Base-by-base conservation (phyloP, 179 eudicot species). In the Camellia oleifera region DNA sequence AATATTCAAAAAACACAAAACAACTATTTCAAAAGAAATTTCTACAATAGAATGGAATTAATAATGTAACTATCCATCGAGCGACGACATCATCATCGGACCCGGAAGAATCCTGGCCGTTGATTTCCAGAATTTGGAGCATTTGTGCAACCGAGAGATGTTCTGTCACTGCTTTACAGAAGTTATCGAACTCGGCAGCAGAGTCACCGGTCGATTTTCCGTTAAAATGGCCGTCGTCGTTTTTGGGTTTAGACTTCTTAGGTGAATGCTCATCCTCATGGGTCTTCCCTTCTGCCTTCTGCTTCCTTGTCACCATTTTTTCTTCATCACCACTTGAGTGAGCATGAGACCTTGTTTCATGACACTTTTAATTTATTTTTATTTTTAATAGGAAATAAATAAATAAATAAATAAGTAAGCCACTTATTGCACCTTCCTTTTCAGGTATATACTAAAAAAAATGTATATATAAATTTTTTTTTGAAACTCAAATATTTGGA, bases 111-210 rank as follows among this genome's bases (percentile, higher is more conserved):
- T 88, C 92, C 20, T 86, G 86, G 12, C 85, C 85, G 57, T 90
- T 93, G n/a, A 85, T 81, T 72, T 91, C 85, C 12, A 91, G 82
- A 50, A 89, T 87, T 46, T 87, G 77, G 15, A 87, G 84, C 89
- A 91, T 89, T 71, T 91, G 92, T 15, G 86, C 66, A n/a, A 88
- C 18, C 0, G 92, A 78, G 12, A 91, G 82, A 45, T 85, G 84
- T 56, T 87, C 87, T 20, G 80, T 85, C 2, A 72, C 71, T 8
- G 82, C 81, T 71, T 84, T 88, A 53, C 88, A 87, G 74, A 89
- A 89, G 72, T 84, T 85, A 20, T 88, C 91, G 68, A 84, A 89
- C 78, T 90, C 87, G 0, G 78, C 56, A 32, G 71, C 82, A 5
- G 73, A 70, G 2, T 72, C 84, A 1, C 80, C 80, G 2, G 69